phyloP scores from a whole-genome alignment of 306 rosid species.

The Styphnolobium japonicum region DNA sequence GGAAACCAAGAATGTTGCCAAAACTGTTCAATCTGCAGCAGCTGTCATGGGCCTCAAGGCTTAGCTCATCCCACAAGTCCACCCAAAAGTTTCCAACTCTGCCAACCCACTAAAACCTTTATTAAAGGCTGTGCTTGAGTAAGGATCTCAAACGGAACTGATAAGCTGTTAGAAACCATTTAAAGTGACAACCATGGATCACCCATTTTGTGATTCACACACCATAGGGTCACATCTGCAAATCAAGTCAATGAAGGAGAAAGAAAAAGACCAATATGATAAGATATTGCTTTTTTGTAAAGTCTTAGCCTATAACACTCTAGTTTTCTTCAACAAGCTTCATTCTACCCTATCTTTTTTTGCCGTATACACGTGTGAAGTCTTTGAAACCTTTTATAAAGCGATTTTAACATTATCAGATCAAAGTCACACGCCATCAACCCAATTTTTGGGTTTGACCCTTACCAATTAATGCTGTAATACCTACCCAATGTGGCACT shows the following conservation, averaged over 20 bases:
- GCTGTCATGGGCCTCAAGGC: neutral
- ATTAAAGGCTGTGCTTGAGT: slow-evolving; percentile 6
- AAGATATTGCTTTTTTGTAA: neutral
- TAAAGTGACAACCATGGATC: neutral
- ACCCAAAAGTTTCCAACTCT: neutral
- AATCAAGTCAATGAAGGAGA: slow-evolving; percentile 21
- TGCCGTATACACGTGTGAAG: neutral
- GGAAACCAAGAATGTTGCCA: slow-evolving; percentile 24
- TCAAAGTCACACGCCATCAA: slow-evolving; percentile 1
- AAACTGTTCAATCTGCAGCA: neutral
- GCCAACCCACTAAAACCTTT: slow-evolving; percentile 7
- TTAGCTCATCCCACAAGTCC: neutral
- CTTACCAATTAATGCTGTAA: neutral
- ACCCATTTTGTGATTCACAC: slow-evolving; percentile 7
- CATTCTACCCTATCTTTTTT: neutral
- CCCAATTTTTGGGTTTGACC: neutral
- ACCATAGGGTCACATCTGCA: neutral
- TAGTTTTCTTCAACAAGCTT: neutral
- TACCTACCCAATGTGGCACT: neutral
- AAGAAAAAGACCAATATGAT: neutral
- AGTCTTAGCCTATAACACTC: neutral
- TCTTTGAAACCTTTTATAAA: neutral
- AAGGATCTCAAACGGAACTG: neutral
- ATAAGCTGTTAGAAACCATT: slow-evolving; percentile 4
- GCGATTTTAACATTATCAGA: neutral